Conservation (phyloP, 2,329 filamentous ascomycete genomes). For the Alternaria dauci region DNA sequence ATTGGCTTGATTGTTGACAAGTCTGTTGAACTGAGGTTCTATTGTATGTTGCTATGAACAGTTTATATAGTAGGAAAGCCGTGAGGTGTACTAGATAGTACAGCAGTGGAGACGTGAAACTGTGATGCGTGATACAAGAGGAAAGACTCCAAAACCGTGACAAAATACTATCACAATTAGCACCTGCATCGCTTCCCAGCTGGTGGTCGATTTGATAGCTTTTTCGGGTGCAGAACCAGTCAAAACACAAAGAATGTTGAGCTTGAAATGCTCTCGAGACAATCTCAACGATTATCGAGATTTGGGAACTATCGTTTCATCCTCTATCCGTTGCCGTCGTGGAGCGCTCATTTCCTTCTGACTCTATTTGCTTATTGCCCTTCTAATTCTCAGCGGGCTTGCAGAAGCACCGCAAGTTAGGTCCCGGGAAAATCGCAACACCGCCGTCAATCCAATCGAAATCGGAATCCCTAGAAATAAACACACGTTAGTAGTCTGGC, state of each 20-base stretch:
- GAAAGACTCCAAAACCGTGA: too few species aligned
- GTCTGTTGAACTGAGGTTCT: too few species aligned
- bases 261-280: not conserved
- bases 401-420: not conserved
- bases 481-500: not conserved
- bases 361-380: not conserved
- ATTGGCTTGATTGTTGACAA: constrained; percentile 5
- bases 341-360: not conserved
- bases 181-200: not conserved
- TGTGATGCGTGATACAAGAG: too few species aligned
- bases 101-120: too few species aligned
- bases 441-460: not conserved
- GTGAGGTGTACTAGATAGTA: too few species aligned
- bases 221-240: not conserved
- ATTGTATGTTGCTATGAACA: too few species aligned
- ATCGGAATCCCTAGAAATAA: not conserved
- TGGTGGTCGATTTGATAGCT: not conserved
- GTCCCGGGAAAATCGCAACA: not conserved
- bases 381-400: not conserved
- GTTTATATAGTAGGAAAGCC: too few species aligned
- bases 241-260: not conserved
- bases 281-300: not conserved
- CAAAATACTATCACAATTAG: not conserved
- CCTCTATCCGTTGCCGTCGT: not conserved
- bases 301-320: not conserved